phyloP scores from a whole-genome alignment of 257 asterid genomes.

The Echites panduratus region DNA sequence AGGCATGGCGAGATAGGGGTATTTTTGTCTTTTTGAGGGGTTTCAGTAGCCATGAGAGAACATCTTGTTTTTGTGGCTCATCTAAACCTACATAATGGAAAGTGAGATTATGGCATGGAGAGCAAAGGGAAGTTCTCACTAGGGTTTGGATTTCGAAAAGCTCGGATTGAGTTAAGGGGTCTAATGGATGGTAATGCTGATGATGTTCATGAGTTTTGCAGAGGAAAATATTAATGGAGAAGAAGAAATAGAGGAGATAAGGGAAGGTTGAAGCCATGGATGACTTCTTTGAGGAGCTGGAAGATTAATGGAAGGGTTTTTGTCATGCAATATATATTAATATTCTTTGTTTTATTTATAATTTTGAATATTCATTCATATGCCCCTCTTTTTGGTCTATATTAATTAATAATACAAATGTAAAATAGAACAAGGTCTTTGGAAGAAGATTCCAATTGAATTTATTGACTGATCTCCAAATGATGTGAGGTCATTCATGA shows the following conservation, averaged over 20 bases:
- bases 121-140: slow-evolving; percentile 21
- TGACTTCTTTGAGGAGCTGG: neutral
- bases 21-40: too few species aligned
- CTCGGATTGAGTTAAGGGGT: slow-evolving; percentile 47
- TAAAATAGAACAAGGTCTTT: too few species aligned
- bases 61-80: slow-evolving; percentile 44
- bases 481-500: too few species aligned
- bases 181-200: slow-evolving; percentile 35
- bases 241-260: slow-evolving; percentile 14
- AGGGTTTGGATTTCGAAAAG: slow-evolving; percentile 39
- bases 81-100: slow-evolving; percentile 67
- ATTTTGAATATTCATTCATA: too few species aligned
- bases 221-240: neutral
- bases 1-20: slow-evolving; percentile 38
- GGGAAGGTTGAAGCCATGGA: slow-evolving; percentile 18
- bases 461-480: too few species aligned
- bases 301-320: too few species aligned
- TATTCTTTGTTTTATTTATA: too few species aligned
- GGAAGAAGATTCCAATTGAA: too few species aligned
- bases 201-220: slow-evolving; percentile 8
- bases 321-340: too few species aligned
- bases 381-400: too few species aligned
- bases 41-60: slow-evolving; percentile 28
- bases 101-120: slow-evolving; percentile 24
- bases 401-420: too few species aligned